Evolutionary conservation across 805 yeast genomes (phyloP).

Genomic region (Myxozyma geophila): DNA sequence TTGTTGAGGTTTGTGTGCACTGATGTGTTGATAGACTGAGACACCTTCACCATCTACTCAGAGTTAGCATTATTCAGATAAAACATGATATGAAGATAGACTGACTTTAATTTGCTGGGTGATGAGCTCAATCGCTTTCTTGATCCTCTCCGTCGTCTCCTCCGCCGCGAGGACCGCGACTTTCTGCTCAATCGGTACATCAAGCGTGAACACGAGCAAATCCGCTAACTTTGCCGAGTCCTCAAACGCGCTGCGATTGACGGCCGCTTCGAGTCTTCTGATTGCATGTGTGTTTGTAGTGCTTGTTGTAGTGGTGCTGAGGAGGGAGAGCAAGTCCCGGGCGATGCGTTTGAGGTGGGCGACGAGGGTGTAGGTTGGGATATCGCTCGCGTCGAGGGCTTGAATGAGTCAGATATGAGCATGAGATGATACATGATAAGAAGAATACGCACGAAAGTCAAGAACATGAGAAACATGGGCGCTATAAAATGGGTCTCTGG

Average conservation of each 20-base stretch:
- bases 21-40: slow-evolving; percentile 38
- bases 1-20: slow-evolving; percentile 37
- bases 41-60: slow-evolving; percentile 27
- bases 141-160: slow-evolving; percentile 39
- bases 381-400: slow-evolving; percentile 32
- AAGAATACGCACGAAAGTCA: slow-evolving; percentile 6
- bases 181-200: slow-evolving; percentile 43
- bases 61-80: neutral
- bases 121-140: slow-evolving; percentile 28
- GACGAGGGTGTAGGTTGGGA: slow-evolving; percentile 31
- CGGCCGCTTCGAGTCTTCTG: slow-evolving; percentile 27
- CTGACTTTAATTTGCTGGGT: slow-evolving; percentile 34
- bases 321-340: slow-evolving; percentile 29
- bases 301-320: slow-evolving; percentile 12
- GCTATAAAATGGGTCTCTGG: neutral
- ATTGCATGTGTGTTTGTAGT: slow-evolving; percentile 10
- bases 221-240: slow-evolving; percentile 45
- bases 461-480: slow-evolving; percentile 3
- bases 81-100: neutral
- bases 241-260: slow-evolving; percentile 29
- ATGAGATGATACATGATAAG: neutral
- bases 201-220: slow-evolving; percentile 45
- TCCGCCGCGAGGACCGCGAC: slow-evolving; percentile 41
- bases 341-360: slow-evolving; percentile 34
- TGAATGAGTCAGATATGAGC: neutral